These are phyloP conservation scores for Citrus unshiu DNA, from an alignment of 345 rosid genomes.

Conservation along the genomic window DNA sequence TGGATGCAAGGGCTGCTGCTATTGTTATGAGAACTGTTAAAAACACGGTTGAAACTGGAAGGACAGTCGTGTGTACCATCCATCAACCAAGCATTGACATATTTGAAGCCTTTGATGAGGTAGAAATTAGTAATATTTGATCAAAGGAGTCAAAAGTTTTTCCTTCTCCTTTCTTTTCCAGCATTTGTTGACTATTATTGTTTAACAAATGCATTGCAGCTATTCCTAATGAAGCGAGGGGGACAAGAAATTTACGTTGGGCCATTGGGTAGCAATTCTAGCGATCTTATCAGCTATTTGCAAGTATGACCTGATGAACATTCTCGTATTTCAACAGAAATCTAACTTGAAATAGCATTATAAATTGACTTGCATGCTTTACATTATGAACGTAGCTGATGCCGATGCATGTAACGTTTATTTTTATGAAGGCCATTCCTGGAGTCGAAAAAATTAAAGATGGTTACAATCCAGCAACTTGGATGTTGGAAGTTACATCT, in stretches of 20 bases:
- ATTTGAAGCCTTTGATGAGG: conserved; percentile 55
- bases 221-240: conserved; percentile 70
- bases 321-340: not conserved
- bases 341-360: not conserved
- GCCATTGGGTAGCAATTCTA: conserved; percentile 68
- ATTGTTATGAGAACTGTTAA: conserved; percentile 53
- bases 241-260: conserved; percentile 80
- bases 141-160: not conserved
- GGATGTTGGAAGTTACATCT: conserved; percentile 77
- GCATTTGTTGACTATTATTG: not conserved
- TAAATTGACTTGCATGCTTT: not conserved
- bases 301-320: conserved; percentile 41
- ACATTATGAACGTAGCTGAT: not conserved
- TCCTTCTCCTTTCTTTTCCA: not conserved
- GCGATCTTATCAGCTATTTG: conserved; percentile 54
- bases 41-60: conserved; percentile 47
- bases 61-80: conserved; percentile 47
- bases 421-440: conserved; percentile 34
- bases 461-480: conserved; percentile 84
- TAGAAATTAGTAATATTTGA: not conserved
- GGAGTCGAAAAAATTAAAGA: conserved; percentile 66
- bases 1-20: conserved; percentile 58
- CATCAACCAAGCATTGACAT: conserved; percentile 53
- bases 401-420: not conserved
- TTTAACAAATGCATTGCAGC: conserved; percentile 29